Evolutionary conservation across 495 filamentous ascomycete species (phyloP), one percentile per base, ranked within the genome.

Genomic region (Parachaetomium inaequale): DNA sequence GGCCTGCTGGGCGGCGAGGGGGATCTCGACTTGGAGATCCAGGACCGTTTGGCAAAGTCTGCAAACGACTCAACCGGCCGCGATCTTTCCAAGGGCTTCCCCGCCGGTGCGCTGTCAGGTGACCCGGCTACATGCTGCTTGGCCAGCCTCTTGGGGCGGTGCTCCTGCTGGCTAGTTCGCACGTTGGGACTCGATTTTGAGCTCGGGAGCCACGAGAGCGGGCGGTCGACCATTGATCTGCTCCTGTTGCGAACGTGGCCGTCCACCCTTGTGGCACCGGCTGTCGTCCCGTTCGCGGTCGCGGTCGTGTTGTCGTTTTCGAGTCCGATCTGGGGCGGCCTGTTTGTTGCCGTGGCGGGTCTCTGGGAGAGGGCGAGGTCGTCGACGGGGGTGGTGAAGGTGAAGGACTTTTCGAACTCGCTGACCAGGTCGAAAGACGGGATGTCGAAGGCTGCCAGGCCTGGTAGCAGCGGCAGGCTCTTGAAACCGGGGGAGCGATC

Each of bases 41-140:
- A 91, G 47, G 88, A 85, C 68, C 83, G 84, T 63, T 82, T 83
- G 14, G 87, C 85, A 64, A 90, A 81, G 61, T 78, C 85, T 61
- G 85, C 82, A 67, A 91, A 80, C 29, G 87, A 83, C 45, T 85
- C 86, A 67, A 87, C 82, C 5, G 58, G 71, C 59, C 70, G 71
- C 19, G 74, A 64, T 28, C 68, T 63, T 26, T 79, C 74, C 45
- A 69, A 43, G 12, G 66, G 31, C 14, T 61, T 67, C 8, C 61
- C 63, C 46, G 26, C 62, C 21, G 42, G 31, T 12, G 52, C 25
- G 38, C 38, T 49, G 10, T 66, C 62, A 14, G 61, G 50, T 43
- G 55, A 54, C 26, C 23, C 47, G 7, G 40, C 61, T 52, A 62
- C 73, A 70, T 73, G 61, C 55, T 72, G 63, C 40, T 59, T 67